phyloP scores from a whole-genome alignment of 2,329 filamentous ascomycete genomes.

The Diaporthe sp. region DNA sequence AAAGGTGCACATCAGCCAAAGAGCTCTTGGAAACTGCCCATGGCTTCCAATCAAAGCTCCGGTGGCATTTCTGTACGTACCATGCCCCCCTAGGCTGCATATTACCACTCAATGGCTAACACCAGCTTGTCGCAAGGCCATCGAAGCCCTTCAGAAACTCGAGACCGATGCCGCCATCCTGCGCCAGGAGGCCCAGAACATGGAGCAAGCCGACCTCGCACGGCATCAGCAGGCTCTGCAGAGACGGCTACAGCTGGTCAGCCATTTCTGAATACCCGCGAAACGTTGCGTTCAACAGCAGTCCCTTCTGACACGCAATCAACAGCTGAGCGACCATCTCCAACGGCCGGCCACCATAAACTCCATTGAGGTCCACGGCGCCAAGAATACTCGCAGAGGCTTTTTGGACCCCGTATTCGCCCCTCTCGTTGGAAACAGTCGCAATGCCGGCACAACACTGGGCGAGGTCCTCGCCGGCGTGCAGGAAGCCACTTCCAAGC shows the following conservation, averaged over 20 bases:
- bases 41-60: conserved; percentile 52
- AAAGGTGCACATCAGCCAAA: conserved; percentile 9
- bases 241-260: conserved; percentile 53
- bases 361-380: conserved; percentile 86
- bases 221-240: conserved; percentile 56
- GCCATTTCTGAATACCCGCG: not conserved
- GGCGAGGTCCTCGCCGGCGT: conserved; percentile 83
- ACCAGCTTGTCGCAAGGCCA: conserved; percentile 46
- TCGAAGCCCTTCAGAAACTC: conserved; percentile 57
- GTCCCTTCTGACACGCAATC: conserved; percentile 36
- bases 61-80: conserved; percentile 49
- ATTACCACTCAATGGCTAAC: conserved; percentile 37
- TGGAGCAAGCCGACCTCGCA: conserved; percentile 44
- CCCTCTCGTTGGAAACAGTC: conserved; percentile 79
- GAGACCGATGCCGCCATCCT: conserved; percentile 54
- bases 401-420: conserved; percentile 88
- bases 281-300: not conserved
- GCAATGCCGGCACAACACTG: conserved; percentile 79
- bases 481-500: conserved; percentile 77
- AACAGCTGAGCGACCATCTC: conserved; percentile 82
- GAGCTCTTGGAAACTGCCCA: conserved; percentile 44
- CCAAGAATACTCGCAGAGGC: conserved; percentile 82
- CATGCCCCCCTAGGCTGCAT: conserved; percentile 43
- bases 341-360: conserved; percentile 90
- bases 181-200: conserved; percentile 55